Conservation (phyloP, 2,329 filamentous ascomycete species). For the Fusarium clavum region DNA sequence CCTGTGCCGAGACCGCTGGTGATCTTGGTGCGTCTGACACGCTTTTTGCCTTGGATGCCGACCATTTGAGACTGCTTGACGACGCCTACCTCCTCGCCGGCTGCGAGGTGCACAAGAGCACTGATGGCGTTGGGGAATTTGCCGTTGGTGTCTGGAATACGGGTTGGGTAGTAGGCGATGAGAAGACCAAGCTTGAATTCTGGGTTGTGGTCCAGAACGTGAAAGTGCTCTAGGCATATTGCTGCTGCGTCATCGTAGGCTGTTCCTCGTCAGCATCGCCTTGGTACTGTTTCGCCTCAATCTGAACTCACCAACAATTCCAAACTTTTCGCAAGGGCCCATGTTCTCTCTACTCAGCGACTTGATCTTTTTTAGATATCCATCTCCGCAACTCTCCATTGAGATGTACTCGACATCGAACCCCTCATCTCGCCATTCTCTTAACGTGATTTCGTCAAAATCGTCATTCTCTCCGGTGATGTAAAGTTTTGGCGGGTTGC, state of each 20-base stretch:
- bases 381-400: constrained; percentile 51
- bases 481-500: constrained; percentile 54
- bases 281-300: rapidly evolving
- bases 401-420: constrained; percentile 58
- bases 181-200: constrained; percentile 57
- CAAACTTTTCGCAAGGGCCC: constrained; percentile 57
- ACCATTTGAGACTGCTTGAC: constrained; percentile 58
- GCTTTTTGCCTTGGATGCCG: constrained; percentile 59
- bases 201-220: constrained; percentile 58
- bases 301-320: constrained; percentile 54
- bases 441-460: constrained; percentile 54
- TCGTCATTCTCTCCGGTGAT: constrained; percentile 57
- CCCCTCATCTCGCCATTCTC: constrained; percentile 57
- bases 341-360: constrained; percentile 49
- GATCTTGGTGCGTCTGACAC: constrained; percentile 50
- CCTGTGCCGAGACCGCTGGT: constrained; percentile 54
- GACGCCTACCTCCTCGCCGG: constrained; percentile 54
- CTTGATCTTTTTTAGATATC: constrained; percentile 52
- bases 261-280: constrained; percentile 15
- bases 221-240: constrained; percentile 58
- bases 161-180: constrained; percentile 59
- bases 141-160: constrained; percentile 57
- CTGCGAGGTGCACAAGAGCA: constrained; percentile 56
- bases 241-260: constrained; percentile 59
- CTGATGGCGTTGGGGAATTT: constrained; percentile 55